Conservation (phyloP, 1,284 basidiomycete species). For the Entoloma clypeatum region DNA sequence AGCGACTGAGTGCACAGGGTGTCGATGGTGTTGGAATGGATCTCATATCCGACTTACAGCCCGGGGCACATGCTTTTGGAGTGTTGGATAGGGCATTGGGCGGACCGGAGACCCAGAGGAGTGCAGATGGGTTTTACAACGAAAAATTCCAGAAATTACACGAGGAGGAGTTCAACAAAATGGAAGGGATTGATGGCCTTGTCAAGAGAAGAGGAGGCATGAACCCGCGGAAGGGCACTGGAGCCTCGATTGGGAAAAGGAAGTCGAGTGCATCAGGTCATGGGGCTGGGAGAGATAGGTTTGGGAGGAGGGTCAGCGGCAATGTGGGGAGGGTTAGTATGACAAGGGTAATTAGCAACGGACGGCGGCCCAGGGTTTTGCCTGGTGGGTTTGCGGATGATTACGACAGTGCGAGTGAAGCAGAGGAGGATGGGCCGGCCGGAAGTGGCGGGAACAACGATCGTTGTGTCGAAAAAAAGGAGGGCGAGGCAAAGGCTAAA, state of each 20-base stretch:
- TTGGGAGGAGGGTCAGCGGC: constrained; percentile 29
- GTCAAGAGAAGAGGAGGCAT: constrained; percentile 43
- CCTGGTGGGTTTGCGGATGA: constrained; percentile 57
- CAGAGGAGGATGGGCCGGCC: constrained; percentile 30
- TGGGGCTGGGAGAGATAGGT: constrained; percentile 25
- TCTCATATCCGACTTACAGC: constrained; percentile 35
- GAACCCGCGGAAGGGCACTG: constrained; percentile 30
- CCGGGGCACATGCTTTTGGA: constrained; percentile 20
- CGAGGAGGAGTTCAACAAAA: constrained; percentile 61
- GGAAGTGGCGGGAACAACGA: constrained; percentile 22
- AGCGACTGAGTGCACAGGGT: constrained; percentile 51
- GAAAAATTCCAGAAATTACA: constrained; percentile 60
- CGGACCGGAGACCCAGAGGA: constrained; percentile 29
- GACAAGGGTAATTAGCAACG: constrained; percentile 49
- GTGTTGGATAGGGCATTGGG: constrained; percentile 11
- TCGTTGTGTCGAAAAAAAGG: constrained; percentile 26
- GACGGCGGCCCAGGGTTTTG: constrained; percentile 41
- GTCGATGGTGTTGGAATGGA: constrained; percentile 40
- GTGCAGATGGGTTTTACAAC: constrained; percentile 30
- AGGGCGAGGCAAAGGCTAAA: constrained; percentile 27
- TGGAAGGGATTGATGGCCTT: constrained; percentile 73
- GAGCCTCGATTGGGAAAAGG: constrained; percentile 38
- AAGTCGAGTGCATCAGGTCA: constrained; percentile 38
- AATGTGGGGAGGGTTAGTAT: constrained; percentile 35
- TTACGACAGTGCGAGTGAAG: constrained; percentile 39